phyloP scores from a whole-genome alignment of 192 early-diverging fungal genomes.

The Podila epicladia region DNA sequence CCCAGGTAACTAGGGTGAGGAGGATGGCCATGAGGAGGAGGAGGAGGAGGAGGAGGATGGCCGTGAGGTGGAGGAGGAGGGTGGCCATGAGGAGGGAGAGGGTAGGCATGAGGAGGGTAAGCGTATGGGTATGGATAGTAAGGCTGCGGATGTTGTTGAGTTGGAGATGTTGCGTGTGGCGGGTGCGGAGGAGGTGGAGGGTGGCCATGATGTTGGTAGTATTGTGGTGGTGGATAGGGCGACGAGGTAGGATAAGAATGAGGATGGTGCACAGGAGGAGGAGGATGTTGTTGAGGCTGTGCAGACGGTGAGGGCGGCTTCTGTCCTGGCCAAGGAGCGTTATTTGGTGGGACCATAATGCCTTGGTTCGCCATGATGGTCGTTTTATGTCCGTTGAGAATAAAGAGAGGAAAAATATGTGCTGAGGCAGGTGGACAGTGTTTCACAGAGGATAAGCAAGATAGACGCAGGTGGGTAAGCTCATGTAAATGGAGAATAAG shows the following conservation, averaged over 20 bases:
- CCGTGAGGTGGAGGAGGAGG: neutral
- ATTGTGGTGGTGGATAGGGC: constrained; percentile 1
- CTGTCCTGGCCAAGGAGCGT: constrained; percentile 40
- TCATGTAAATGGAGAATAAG: neutral
- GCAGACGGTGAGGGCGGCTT: too few species aligned
- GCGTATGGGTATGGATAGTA: constrained; percentile 4
- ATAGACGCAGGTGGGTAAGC: too few species aligned
- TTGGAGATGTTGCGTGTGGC: too few species aligned
- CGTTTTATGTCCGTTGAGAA: too few species aligned
- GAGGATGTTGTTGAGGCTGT: neutral
- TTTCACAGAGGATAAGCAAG: too few species aligned
- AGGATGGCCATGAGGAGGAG: neutral
- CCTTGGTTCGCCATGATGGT: constrained; percentile 32
- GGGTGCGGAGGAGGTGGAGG: neutral
- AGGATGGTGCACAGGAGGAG: constrained; percentile 19
- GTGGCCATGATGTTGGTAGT: neutral
- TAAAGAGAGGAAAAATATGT: too few species aligned
- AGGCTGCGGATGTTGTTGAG: neutral
- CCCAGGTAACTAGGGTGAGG: neutral
- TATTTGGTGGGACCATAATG: constrained; percentile 41
- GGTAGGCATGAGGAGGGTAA: neutral
- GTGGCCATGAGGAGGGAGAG: neutral
- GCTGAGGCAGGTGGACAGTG: too few species aligned
- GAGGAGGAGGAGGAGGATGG: neutral
- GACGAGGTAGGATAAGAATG: neutral